Evolutionary conservation across 345 rosid species (phyloP).

Genomic region (Eucalyptus virginea): DNA sequence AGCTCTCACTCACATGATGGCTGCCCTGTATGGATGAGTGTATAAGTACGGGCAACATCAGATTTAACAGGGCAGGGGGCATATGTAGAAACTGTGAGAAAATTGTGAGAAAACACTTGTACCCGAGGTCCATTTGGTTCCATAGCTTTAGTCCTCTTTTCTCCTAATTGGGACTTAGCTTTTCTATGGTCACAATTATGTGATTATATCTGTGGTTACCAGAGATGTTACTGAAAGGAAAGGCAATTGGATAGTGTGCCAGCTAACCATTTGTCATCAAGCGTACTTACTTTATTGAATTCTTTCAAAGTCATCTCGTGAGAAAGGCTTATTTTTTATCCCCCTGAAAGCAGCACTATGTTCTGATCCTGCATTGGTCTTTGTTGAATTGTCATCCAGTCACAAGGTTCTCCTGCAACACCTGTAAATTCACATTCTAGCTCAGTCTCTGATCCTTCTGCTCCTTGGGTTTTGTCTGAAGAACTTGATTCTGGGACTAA

Average conservation of each 20-base stretch:
- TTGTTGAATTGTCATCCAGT: constrained; percentile 15
- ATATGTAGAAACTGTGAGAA: neutral
- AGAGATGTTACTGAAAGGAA: neutral
- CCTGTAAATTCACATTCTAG: constrained; percentile 78
- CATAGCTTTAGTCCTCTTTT: neutral
- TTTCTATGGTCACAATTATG: neutral
- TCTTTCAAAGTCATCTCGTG: neutral
- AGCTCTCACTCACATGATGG: neutral
- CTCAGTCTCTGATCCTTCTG: constrained; percentile 53
- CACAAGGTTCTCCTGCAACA: constrained; percentile 68
- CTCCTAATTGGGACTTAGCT: neutral
- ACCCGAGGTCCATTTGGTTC: neutral
- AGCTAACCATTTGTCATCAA: neutral
- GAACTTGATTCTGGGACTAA: constrained; percentile 52
- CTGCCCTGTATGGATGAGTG: neutral
- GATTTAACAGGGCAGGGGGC: neutral
- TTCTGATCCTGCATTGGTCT: neutral
- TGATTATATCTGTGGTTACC: neutral
- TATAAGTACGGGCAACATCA: neutral
- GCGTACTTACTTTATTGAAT: neutral
- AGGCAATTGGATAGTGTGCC: neutral
- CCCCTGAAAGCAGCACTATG: neutral
- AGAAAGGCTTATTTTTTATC: neutral
- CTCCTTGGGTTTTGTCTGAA: constrained; percentile 38
- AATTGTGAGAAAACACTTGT: neutral